Evolutionary conservation across 1,284 basidiomycete species (phyloP).

Genomic region (Puccinia coronata): DNA sequence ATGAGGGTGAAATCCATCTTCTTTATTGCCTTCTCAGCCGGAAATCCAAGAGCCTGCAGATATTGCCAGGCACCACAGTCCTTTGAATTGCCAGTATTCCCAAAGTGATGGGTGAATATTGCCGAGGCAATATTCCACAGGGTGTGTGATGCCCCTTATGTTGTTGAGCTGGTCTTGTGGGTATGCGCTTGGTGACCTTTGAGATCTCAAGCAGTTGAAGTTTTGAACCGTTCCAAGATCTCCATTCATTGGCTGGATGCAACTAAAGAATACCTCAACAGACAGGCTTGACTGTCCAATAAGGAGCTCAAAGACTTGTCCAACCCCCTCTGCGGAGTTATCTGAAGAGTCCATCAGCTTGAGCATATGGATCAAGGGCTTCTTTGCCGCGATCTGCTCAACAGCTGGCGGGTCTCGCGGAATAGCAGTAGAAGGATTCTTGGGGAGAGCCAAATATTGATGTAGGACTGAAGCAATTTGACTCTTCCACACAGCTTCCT

Average conservation of each 20-base stretch:
- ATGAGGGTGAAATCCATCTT: neutral
- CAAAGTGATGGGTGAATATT: conserved; percentile 1
- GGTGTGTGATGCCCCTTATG: conserved; percentile 8
- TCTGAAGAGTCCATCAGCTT: conserved; percentile 24
- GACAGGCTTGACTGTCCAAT: neutral
- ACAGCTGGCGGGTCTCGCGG: neutral
- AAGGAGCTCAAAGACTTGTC: conserved; percentile 18
- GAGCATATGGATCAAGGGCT: conserved; percentile 26
- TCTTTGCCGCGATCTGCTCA: neutral
- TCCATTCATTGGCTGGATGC: conserved; percentile 20
- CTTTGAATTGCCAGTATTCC: neutral
- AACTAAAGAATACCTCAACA: neutral
- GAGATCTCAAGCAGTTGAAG: conserved; percentile 2
- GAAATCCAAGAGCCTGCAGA: neutral
- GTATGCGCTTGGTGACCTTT: neutral
- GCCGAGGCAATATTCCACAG: conserved; percentile 1
- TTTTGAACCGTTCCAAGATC: neutral
- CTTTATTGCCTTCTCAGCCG: neutral
- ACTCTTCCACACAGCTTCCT: neutral
- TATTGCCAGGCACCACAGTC: neutral
- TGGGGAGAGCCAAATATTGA: neutral
- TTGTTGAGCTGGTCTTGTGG: neutral
- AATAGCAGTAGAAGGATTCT: neutral
- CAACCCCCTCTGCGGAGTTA: conserved; percentile 11
- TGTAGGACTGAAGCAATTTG: neutral